Conservation (phyloP, 2,329 filamentous ascomycete genomes). For the Furcasterigmium sp. region DNA sequence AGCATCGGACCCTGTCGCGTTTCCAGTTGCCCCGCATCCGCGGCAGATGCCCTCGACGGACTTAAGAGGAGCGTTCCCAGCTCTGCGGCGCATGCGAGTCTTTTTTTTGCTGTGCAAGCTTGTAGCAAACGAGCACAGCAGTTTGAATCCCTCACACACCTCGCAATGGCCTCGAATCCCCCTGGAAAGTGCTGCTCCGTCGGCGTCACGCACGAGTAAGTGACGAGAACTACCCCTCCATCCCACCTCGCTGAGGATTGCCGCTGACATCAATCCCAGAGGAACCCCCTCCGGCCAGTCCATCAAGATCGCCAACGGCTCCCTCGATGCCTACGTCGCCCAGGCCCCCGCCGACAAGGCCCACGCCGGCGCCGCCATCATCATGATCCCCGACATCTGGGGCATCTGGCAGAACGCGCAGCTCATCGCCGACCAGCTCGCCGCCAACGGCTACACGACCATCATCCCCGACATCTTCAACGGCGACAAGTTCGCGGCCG, state of each 20-base stretch:
- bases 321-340: constrained; percentile 46
- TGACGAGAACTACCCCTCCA: no score
- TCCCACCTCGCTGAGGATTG: background rate
- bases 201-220: constrained; percentile 50
- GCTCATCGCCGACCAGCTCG: constrained; percentile 34
- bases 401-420: constrained; percentile 43
- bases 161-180: constrained; percentile 48
- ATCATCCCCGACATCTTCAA: constrained; percentile 32
- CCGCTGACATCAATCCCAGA: constrained; percentile 20
- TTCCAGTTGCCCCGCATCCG: no score
- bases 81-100: no score
- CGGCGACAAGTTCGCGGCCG: constrained; percentile 22
- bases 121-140: no score
- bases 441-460: constrained; percentile 31
- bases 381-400: constrained; percentile 43
- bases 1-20: no score
- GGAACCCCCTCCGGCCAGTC: constrained; percentile 40
- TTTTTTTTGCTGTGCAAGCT: no score
- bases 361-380: constrained; percentile 35
- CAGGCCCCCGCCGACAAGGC: constrained; percentile 33
- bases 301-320: constrained; percentile 35
- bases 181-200: constrained; percentile 47
- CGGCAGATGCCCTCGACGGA: no score
- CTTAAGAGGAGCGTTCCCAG: no score
- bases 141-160: no score